Evolutionary conservation across 352 stramenopile genomes (phyloP).

Genomic region (Globisporangium splendens): DNA sequence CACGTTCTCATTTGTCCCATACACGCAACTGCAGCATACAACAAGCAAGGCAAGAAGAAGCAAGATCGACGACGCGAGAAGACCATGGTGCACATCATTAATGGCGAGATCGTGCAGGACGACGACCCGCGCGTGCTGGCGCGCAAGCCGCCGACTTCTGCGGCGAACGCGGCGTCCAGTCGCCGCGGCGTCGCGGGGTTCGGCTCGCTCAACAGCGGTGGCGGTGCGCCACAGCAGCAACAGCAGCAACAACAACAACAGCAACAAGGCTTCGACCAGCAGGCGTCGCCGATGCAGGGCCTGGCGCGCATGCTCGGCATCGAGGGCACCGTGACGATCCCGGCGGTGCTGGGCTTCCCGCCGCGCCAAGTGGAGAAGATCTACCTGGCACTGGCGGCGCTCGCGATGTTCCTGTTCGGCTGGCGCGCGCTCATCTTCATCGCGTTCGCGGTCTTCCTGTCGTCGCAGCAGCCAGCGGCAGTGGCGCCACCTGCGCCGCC

Average conservation of each 20-base stretch:
- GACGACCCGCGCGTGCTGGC: slow-evolving; percentile 69
- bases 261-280: background rate
- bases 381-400: slow-evolving; percentile 46
- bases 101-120: slow-evolving; percentile 83
- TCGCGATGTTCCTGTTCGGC: slow-evolving; percentile 60
- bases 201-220: slow-evolving; percentile 13
- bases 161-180: background rate
- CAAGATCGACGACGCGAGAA: no score
- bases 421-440: slow-evolving; percentile 74
- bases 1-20: no score
- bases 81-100: slow-evolving; percentile 87
- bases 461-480: slow-evolving; percentile 32
- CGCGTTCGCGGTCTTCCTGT: slow-evolving; percentile 62
- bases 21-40: no score
- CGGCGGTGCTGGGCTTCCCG: slow-evolving; percentile 50
- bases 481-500: background rate
- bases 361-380: slow-evolving; percentile 66
- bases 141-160: slow-evolving; percentile 13
- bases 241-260: background rate
- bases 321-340: slow-evolving; percentile 60
- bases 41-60: no score
- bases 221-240: background rate
- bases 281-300: slow-evolving; percentile 37
- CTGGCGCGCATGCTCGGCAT: slow-evolving; percentile 52
- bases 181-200: slow-evolving; percentile 19